Conservation (phyloP, 2,329 filamentous ascomycete species). For the Sporothrix phasma region DNA sequence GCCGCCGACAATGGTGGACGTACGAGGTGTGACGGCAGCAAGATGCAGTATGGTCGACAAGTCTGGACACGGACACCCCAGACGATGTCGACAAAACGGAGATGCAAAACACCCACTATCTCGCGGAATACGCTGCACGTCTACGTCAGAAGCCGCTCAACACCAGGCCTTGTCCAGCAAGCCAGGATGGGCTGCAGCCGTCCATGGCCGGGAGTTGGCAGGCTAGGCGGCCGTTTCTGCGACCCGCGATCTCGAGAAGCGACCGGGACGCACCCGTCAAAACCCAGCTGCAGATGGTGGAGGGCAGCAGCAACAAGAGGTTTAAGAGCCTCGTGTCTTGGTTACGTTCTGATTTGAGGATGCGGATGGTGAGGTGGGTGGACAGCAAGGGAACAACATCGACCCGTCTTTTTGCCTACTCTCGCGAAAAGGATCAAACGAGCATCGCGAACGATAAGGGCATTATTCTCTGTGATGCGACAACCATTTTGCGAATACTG, state of each 20-base stretch:
- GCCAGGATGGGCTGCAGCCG: constrained; percentile 5
- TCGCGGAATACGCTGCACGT: background rate
- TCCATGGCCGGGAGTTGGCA: constrained; percentile 10
- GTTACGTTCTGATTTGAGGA: background rate
- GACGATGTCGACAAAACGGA: background rate
- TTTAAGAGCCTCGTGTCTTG: background rate
- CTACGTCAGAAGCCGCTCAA: background rate
- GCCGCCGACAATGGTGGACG: background rate
- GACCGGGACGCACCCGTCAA: constrained; percentile 1
- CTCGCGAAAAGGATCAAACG: too few species aligned
- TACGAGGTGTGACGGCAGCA: background rate
- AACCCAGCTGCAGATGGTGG: background rate
- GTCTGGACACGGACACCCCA: too few species aligned
- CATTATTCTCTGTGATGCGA: background rate
- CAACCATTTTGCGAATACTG: background rate
- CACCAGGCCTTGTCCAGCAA: background rate
- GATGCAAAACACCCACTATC: background rate
- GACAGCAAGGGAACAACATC: background rate
- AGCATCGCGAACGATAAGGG: background rate
- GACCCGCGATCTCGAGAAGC: constrained; percentile 13
- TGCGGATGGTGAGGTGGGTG: background rate
- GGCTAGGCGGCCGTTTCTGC: constrained; percentile 20
- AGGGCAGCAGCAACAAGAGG: background rate
- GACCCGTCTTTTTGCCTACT: background rate
- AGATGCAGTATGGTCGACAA: too few species aligned